Base-by-base conservation (phyloP, 371 early-diverging fungal species). In the Mortierella sp. region DNA sequence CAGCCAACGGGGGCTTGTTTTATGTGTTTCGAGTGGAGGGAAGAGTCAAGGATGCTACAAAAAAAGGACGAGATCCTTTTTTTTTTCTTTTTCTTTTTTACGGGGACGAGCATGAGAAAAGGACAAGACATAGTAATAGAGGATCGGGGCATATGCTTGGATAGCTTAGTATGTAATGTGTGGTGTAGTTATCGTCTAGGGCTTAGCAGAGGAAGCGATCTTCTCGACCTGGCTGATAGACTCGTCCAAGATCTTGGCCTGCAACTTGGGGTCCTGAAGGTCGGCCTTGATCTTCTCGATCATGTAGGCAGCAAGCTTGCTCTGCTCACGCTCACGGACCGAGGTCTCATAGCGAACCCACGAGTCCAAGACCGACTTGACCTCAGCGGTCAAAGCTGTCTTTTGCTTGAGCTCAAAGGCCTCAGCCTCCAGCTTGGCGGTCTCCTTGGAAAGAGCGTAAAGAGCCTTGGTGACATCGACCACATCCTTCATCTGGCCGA, bases 331-430 rank as follows among this genome's bases (percentile, higher is more conserved):
- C 81, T 96, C 96, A 80, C 98, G 95, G 64, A 98, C 85, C 39
- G 86, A 85, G 74, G 92, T 86, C 85, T 98, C 97, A 78, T 96
- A 93, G 77, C 98, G 96, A 51, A 96, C 97, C 97, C 97, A 96
- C 49, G 93, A 90, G 82, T 98, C 98, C 28, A 98, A 85, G 64
- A 93, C 92, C 25, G 86, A 39, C 90, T 95, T 95, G 80, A 93
- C 88, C 83, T 98, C 97, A 41, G 82, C 50, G 59, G 91, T 86
- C 74, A 94, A 88, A 67, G 91, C 87, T 50, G 91, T 92, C 72
- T 90, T 85, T 82, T 98, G 98, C 91, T 98, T 94, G 67, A 96
- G 87, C 82, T 92, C 92, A 76, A 94, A 96, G 53, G 95, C 92
- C 83, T 96, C 90, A 51, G 96, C 95, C 80, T 96, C 95, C 77